phyloP scores from a whole-genome alignment of 192 early-diverging fungal genomes.

The Gaertneriomyces sp. region DNA sequence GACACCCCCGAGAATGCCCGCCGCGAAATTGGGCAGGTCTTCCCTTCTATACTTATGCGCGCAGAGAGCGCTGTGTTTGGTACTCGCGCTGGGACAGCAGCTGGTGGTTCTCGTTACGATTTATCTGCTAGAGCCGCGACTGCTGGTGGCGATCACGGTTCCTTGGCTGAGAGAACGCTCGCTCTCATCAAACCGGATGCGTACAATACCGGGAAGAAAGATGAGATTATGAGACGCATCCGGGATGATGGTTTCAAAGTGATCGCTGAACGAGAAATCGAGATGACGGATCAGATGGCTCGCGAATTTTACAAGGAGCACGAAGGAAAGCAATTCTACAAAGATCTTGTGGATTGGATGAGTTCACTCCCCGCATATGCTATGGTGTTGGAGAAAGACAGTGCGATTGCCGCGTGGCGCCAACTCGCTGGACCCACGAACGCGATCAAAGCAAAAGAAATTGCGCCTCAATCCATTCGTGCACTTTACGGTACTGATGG shows the following conservation, averaged over 20 bases:
- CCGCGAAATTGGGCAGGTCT: constrained; percentile 48
- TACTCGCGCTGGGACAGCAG: constrained; percentile 21
- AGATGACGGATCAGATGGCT: constrained; percentile 35
- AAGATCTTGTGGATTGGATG: constrained; percentile 53
- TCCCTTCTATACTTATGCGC: constrained; percentile 36
- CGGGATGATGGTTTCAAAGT: constrained; percentile 37
- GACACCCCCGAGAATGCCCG: constrained; percentile 41
- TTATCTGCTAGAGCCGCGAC: background rate
- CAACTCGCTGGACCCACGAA: constrained; percentile 57
- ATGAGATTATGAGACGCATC: constrained; percentile 45
- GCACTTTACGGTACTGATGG: constrained; percentile 55
- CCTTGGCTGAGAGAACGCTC: constrained; percentile 37
- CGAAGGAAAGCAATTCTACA: constrained; percentile 38
- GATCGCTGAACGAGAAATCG: constrained; percentile 40
- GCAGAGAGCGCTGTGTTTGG: constrained; percentile 13
- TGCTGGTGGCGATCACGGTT: background rate
- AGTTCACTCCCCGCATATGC: constrained; percentile 55
- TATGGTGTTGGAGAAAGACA: constrained; percentile 51
- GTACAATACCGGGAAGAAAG: constrained; percentile 43
- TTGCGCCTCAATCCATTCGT: constrained; percentile 50
- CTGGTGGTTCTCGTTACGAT: constrained; percentile 7
- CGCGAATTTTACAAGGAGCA: constrained; percentile 51
- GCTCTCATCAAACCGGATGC: constrained; percentile 58
- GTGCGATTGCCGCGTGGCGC: constrained; percentile 53
- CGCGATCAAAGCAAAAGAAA: constrained; percentile 52